Evolutionary conservation across 495 filamentous ascomycete species (phyloP), one percentile per base, ranked within the genome.

Genomic region (Penicillium verhagenii): DNA sequence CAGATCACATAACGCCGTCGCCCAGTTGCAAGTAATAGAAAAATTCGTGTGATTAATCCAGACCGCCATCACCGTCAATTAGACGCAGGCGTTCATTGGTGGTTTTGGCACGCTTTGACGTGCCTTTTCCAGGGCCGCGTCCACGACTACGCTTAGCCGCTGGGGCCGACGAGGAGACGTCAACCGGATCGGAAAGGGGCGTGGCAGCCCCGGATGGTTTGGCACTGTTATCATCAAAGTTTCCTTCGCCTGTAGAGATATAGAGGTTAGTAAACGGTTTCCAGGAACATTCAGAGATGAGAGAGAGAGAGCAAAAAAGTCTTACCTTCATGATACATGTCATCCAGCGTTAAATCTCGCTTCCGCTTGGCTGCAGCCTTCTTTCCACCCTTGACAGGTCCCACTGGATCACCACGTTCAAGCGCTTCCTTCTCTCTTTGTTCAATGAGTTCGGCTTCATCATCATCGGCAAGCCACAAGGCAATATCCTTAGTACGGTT

Each of bases 251-350:
- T 96, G 64, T 57, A 62, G 21, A 63, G 35, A 37, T 13, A 48
- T 25, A 9, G 24, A 56, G 64, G 43, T 68, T 48, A 67, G 67
- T 51, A 56, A 29, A 54, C 47, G 4, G 35, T 47, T 44, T 45
- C 10, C 31, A n/a, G 42, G 33, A 49, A 14, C 28, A 6, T 25
- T 37, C n/a, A n/a, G n/a, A n/a, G n/a, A n/a, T n/a, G n/a, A n/a
- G n/a, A n/a, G n/a, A n/a, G n/a, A 21, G 40, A 13, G 7, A 42
- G 10, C 38, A 52, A 25, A 50, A 24, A 10, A 16, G 11, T 33
- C 50, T 60, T 74, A 96, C 92, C 92, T 81, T 97, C 92, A 73
- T 97, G 92, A 76, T 97, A 97, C 91, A 97, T 90, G 66, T 96
- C 92, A 72, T 97, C 92, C 74, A 97, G 72, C 64, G 86, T 93